Evolutionary conservation across 1,284 basidiomycete species (phyloP), one percentile per base, ranked within the genome.

Genomic region (Ustilago xerochloae): DNA sequence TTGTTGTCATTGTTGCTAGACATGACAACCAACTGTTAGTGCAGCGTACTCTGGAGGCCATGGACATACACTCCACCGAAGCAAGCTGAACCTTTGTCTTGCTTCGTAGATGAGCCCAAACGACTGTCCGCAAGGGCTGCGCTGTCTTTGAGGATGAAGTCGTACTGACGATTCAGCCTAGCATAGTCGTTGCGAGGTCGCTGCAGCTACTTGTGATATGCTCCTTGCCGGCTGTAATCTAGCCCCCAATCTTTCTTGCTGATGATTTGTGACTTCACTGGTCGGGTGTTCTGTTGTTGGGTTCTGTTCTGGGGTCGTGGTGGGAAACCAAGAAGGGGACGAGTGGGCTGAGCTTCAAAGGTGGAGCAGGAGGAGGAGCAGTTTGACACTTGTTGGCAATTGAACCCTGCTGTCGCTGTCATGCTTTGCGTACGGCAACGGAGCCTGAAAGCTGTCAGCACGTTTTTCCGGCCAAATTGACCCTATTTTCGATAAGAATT

Each of bases 401-500:
- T 26, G 41, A 43, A 43, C 41, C 41, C 41, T n/a, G n/a, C n/a
- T n/a, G n/a, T n/a, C n/a, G n/a, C n/a, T 43, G 41, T 43, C 41
- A 43, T 24, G 41, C 38, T 39, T 39, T 39, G 24, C 29, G 46
- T 18, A 16, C 28, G 28, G 46, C 30, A 22, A 35, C 20, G n/a
- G n/a, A 18, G 20, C 18, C n/a, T 51, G 35, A 51, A 51, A 51
- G 22, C 35, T 51, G 49, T 51, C 49, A 51, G 49, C 49, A 51
- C 49, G 35, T 29, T 49, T 33, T 49, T 13, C 7, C 35, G 35
- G 18, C 35, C n/a, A n/a, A n/a, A 6, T 38, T 16, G 15, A 20
- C 24, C 41, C 41, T 24, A 43, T 41, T 41, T 43, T 24, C 38
- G 4, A 20, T 18, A 20, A 20, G n/a, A 18, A 18, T 39, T 39